phyloP scores from a whole-genome alignment of 352 stramenopile genomes.

The Phytophthora nicotianae region DNA sequence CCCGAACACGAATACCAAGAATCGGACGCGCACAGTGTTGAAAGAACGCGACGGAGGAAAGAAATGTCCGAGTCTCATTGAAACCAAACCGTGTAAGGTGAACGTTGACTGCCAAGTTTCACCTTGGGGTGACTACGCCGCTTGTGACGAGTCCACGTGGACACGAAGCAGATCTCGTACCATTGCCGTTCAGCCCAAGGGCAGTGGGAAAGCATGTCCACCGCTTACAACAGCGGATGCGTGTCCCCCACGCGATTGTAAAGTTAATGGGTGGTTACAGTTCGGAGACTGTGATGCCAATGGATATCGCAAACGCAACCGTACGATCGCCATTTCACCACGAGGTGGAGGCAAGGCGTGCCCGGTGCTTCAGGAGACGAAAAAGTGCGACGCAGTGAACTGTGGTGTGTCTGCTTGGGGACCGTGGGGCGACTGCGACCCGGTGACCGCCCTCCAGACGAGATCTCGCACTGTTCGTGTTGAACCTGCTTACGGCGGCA shows the following conservation, averaged over 20 bases:
- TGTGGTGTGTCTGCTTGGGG: slow-evolving; percentile 61
- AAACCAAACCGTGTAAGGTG: slow-evolving; percentile 36
- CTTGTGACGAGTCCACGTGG: slow-evolving; percentile 41
- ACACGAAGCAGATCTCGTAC: slow-evolving; percentile 38
- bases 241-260: slow-evolving; percentile 53
- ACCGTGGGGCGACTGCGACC: slow-evolving; percentile 50
- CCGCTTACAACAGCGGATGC: slow-evolving; percentile 35
- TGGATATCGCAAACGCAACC: slow-evolving; percentile 47
- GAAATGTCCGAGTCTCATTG: slow-evolving; percentile 40
- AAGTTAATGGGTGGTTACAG: slow-evolving; percentile 54
- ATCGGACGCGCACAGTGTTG: slow-evolving; percentile 35
- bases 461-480: slow-evolving; percentile 52
- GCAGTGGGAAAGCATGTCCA: slow-evolving; percentile 48
- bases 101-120: slow-evolving; percentile 62
- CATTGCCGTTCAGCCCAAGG: slow-evolving; percentile 42
- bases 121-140: slow-evolving; percentile 42
- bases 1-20: slow-evolving; percentile 36
- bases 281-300: slow-evolving; percentile 49
- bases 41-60: slow-evolving; percentile 43
- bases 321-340: slow-evolving; percentile 28
- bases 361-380: slow-evolving; percentile 44
- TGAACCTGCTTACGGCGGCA: slow-evolving; percentile 37
- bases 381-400: slow-evolving; percentile 49
- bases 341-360: slow-evolving; percentile 53
- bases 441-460: slow-evolving; percentile 33